phyloP scores from a whole-genome alignment of 306 rosid genomes.

The Dryas drummondii region DNA sequence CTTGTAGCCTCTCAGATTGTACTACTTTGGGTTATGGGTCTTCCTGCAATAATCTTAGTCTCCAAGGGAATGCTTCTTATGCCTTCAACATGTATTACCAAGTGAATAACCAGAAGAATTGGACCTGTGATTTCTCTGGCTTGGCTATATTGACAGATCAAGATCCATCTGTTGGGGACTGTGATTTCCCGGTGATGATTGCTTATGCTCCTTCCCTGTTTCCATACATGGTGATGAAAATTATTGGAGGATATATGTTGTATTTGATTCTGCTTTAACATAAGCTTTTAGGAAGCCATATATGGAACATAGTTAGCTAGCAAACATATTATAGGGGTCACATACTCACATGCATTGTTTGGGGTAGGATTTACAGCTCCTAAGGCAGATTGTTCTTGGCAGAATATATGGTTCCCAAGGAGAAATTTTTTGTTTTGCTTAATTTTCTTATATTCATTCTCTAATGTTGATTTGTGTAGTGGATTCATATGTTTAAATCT shows the following conservation, averaged over 20 bases:
- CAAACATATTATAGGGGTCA: not conserved
- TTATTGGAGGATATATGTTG: slow-evolving; percentile 34
- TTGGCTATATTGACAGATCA: slow-evolving; percentile 52
- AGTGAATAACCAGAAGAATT: slow-evolving; percentile 52
- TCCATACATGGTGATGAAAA: slow-evolving; percentile 11
- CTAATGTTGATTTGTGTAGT: not conserved
- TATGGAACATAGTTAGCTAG: slow-evolving; percentile 5
- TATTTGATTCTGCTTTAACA: slow-evolving; percentile 31
- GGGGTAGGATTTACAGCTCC: not conserved
- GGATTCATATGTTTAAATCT: not conserved
- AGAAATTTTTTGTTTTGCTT: not conserved
- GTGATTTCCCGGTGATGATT: slow-evolving; percentile 70
- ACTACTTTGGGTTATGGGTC: slow-evolving; percentile 88
- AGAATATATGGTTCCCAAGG: not conserved
- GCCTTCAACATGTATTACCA: slow-evolving; percentile 93
- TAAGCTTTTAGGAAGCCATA: slow-evolving; percentile 9
- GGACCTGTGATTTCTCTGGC: slow-evolving; percentile 73
- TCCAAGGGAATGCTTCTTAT: slow-evolving; percentile 80
- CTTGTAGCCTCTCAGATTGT: slow-evolving; percentile 83
- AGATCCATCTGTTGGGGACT: slow-evolving; percentile 68
- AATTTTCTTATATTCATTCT: not conserved
- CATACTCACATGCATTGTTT: not conserved
- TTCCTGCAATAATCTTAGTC: slow-evolving; percentile 66
- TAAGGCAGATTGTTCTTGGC: not conserved
- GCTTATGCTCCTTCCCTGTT: slow-evolving; percentile 41